Evolutionary conservation across 2,329 filamentous ascomycete species (phyloP).

Genomic region (Arthrobotrys musiformis): DNA sequence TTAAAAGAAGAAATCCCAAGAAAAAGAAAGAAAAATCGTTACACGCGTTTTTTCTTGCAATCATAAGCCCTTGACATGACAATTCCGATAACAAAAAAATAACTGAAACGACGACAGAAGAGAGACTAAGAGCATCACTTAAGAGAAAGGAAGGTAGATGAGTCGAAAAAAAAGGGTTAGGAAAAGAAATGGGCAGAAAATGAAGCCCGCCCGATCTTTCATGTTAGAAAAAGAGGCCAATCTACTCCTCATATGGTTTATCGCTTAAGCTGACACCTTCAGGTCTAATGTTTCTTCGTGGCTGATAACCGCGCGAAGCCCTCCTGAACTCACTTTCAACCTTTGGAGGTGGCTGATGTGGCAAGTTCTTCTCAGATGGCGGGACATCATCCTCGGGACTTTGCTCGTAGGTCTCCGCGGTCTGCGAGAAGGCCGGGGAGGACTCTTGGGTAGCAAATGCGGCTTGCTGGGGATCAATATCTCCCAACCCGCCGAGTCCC

Average conservation of each 20-base stretch:
- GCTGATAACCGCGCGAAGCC: conserved; percentile 56
- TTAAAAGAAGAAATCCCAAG: neutral
- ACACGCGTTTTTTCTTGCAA: conserved; percentile 31
- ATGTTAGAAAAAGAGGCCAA: no score
- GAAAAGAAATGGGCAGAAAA: neutral
- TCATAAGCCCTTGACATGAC: conserved; percentile 33
- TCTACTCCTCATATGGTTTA: conserved; percentile 84
- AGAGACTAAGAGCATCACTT: neutral
- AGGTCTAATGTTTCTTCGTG: conserved; percentile 27
- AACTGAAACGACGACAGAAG: no score
- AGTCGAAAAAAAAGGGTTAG: neutral
- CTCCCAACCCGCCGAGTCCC: conserved; percentile 29
- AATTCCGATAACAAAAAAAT: conserved; percentile 16
- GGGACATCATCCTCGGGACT: conserved; percentile 59
- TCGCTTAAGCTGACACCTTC: conserved; percentile 76
- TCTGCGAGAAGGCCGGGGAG: conserved; percentile 59
- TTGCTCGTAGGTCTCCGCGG: conserved; percentile 59
- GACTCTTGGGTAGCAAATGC: conserved; percentile 65
- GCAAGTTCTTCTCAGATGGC: conserved; percentile 62
- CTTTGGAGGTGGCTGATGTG: conserved; percentile 57
- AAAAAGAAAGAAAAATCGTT: conserved; percentile 26
- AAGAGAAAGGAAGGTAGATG: neutral
- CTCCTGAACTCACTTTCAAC: conserved; percentile 51
- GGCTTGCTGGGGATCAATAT: conserved; percentile 59
- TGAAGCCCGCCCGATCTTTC: neutral